A percentile compares a stretch with the other conserved stretches of the same genome.
phyloP scores from a whole-genome alignment of 108 stramenopile genomes.

The Cylindrotheca fusiformis region DNA sequence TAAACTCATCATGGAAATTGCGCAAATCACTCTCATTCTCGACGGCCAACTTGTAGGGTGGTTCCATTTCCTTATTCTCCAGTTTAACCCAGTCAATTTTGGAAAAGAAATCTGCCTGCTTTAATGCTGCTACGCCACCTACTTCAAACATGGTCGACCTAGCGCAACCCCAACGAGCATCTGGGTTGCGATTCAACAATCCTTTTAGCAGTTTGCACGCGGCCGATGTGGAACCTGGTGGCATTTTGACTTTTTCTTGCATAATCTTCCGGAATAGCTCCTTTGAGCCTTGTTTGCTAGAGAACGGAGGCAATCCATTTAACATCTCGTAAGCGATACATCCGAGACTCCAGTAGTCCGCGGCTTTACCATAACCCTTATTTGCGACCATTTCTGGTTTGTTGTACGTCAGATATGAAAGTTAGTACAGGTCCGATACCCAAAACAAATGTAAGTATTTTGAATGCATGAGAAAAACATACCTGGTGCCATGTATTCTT shows the following conservation, averaged over 20 bases:
- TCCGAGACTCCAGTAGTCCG: slow-evolving; percentile 97
- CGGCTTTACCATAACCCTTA: slow-evolving; percentile 95
- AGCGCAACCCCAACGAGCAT: slow-evolving; percentile 86
- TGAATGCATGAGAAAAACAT: background rate
- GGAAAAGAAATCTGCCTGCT: slow-evolving; percentile 83
- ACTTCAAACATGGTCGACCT: slow-evolving; percentile 96
- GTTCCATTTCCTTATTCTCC: slow-evolving; percentile 66
- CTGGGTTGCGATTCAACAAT: slow-evolving; percentile 86
- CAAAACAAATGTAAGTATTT: no score
- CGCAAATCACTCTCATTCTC: slow-evolving; percentile 73
- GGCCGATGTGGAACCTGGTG: slow-evolving; percentile 67
- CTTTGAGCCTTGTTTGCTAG: slow-evolving; percentile 76
- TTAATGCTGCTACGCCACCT: slow-evolving; percentile 93
- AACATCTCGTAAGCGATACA: slow-evolving; percentile 97
- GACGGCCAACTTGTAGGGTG: slow-evolving; percentile 69
- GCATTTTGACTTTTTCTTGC: slow-evolving; percentile 90
- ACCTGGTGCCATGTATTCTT: slow-evolving; percentile 77
- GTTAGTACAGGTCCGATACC: no score
- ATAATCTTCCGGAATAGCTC: slow-evolving; percentile 96
- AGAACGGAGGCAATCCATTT: slow-evolving; percentile 91
- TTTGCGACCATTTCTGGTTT: slow-evolving; percentile 90
- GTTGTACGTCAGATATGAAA: background rate
- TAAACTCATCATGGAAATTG: slow-evolving; percentile 90
- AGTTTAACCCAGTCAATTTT: slow-evolving; percentile 92
- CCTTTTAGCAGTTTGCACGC: slow-evolving; percentile 91